Evolutionary conservation across 1,284 basidiomycete species (phyloP).

Genomic region (Puccinia sorghi): DNA sequence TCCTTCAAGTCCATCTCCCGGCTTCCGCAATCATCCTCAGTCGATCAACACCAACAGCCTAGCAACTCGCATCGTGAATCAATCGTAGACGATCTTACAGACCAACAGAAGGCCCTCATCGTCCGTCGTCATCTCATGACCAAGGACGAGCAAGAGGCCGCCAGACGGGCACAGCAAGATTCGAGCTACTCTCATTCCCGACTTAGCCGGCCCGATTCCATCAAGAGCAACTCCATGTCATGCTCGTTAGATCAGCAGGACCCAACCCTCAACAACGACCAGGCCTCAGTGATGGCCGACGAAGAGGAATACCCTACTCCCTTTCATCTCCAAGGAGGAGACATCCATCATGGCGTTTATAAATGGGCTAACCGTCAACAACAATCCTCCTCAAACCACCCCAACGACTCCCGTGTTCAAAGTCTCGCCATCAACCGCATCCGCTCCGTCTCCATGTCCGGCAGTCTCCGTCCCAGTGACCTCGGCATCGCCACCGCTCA

Average conservation of each 20-base stretch:
- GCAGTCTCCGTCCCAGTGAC: constrained; percentile 16
- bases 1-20: constrained; percentile 22
- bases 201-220: not conserved
- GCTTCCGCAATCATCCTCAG: not conserved
- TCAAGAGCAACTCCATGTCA: not conserved
- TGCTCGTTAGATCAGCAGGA: not conserved
- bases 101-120: constrained; percentile 32
- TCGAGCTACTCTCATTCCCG: not conserved
- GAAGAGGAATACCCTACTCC: constrained; percentile 53
- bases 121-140: constrained; percentile 39
- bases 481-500: not conserved
- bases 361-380: constrained; percentile 53
- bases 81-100: constrained; percentile 24
- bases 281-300: not conserved
- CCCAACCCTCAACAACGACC: not conserved
- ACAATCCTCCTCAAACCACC: not conserved
- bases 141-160: constrained; percentile 42
- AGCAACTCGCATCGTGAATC: constrained; percentile 1
- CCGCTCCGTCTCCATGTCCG: constrained; percentile 42
- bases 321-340: constrained; percentile 54
- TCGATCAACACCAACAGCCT: not conserved
- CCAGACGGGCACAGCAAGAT: not conserved
- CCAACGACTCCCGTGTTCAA: not conserved
- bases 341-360: constrained; percentile 54
- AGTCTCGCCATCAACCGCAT: constrained; percentile 24